Evolutionary conservation across 352 stramenopile species (phyloP).

Genomic region (Globisporangium camurandrum): DNA sequence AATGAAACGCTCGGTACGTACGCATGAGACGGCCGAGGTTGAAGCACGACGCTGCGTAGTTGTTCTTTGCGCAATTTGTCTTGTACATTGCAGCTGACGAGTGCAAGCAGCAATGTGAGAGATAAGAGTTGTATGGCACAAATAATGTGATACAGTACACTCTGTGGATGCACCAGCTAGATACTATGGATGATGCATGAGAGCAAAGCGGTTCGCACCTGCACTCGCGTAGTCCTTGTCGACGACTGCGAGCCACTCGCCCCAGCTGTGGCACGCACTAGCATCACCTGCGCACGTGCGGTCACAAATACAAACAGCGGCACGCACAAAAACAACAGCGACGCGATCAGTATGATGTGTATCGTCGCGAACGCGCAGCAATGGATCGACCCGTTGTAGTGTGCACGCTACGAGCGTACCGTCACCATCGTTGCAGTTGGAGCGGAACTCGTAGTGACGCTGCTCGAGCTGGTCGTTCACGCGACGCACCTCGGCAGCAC

Average conservation of each 20-base stretch:
- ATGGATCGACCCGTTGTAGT: not conserved
- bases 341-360: too few relatives aligned
- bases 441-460: slow-evolving; percentile 84
- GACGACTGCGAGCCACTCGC: slow-evolving; percentile 81
- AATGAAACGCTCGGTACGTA: too few relatives aligned
- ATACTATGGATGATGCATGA: not conserved
- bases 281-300: slow-evolving; percentile 31
- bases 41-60: slow-evolving; percentile 79
- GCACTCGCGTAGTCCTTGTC: slow-evolving; percentile 81
- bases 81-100: slow-evolving; percentile 73
- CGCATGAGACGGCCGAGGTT: slow-evolving; percentile 77
- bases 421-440: slow-evolving; percentile 79
- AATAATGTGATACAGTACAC: not conserved
- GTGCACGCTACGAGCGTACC: slow-evolving; percentile 12
- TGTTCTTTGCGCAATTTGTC: slow-evolving; percentile 79
- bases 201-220: slow-evolving; percentile 18
- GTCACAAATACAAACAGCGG: not conserved
- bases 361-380: not conserved
- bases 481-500: slow-evolving; percentile 52
- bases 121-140: not conserved
- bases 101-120: not conserved
- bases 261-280: slow-evolving; percentile 83
- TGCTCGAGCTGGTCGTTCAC: slow-evolving; percentile 83
- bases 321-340: not conserved
- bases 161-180: not conserved